Conservation (phyloP, 2,329 filamentous ascomycete genomes). For the Didymella arachidicola region DNA sequence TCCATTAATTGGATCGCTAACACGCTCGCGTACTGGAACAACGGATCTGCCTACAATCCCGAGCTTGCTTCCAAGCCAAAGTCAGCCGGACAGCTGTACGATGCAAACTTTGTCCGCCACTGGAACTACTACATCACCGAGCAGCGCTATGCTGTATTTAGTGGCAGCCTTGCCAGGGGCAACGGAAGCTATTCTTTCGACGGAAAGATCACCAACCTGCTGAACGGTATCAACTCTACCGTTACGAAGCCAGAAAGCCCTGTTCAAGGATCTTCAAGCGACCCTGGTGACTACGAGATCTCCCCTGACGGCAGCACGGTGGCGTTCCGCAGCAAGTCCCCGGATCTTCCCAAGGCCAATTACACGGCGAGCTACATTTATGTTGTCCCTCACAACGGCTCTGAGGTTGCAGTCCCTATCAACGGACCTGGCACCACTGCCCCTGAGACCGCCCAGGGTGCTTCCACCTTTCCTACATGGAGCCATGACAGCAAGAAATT, state of each 20-base stretch:
- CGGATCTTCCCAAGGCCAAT: constrained; percentile 72
- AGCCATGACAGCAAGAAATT: constrained; percentile 75
- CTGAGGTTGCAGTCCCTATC: constrained; percentile 50
- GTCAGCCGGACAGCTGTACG: constrained; percentile 74
- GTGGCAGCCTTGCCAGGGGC: constrained; percentile 63
- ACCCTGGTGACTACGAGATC: constrained; percentile 78
- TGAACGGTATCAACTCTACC: constrained; percentile 65
- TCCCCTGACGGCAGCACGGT: constrained; percentile 67
- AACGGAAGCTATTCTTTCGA: constrained; percentile 43
- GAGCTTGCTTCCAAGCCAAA: constrained; percentile 65
- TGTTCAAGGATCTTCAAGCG: constrained; percentile 76
- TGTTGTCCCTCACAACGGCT: constrained; percentile 71
- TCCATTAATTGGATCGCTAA: constrained; percentile 59
- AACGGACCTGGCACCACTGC: constrained; percentile 45
- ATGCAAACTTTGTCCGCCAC: constrained; percentile 77
- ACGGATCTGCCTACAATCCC: constrained; percentile 74
- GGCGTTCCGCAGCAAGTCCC: constrained; percentile 79
- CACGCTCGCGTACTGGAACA: constrained; percentile 67
- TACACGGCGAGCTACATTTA: constrained; percentile 87
- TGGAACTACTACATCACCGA: constrained; percentile 79
- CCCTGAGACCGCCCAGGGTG: constrained; percentile 62
- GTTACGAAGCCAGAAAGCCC: constrained; percentile 69
- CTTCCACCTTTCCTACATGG: constrained; percentile 72
- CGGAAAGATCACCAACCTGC: constrained; percentile 56
- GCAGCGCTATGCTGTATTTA: constrained; percentile 76